Percentiles rank a stretch among this genome's conserved stretches.
These are phyloP conservation scores for Aureobasidium sp. DNA, from an alignment of 2,329 filamentous ascomycete genomes.

Conservation along the genomic window DNA sequence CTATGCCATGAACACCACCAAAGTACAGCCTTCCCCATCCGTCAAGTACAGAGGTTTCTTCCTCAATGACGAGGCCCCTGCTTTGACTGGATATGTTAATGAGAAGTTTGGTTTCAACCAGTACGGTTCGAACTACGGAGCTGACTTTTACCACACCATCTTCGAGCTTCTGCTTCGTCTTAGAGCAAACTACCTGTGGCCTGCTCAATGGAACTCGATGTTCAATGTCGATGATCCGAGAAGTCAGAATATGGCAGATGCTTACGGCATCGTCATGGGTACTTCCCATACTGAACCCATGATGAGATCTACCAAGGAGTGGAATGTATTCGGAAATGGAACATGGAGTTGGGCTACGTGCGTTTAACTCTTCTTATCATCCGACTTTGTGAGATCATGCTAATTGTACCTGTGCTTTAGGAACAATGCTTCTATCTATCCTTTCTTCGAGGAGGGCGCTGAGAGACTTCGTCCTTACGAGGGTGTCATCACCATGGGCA, in stretches of 20 bases:
- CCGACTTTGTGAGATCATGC: neutral
- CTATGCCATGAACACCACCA: constrained; percentile 45
- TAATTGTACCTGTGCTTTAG: neutral
- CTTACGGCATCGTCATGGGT: constrained; percentile 65
- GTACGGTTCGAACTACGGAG: constrained; percentile 15
- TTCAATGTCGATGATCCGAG: constrained; percentile 62
- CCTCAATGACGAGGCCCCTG: constrained; percentile 62
- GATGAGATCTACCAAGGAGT: constrained; percentile 48
- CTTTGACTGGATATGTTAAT: constrained; percentile 57
- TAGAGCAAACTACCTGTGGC: constrained; percentile 68
- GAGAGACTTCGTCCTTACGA: constrained; percentile 57
- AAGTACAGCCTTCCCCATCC: constrained; percentile 50
- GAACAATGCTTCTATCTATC: constrained; percentile 58
- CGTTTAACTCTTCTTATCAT: no score
- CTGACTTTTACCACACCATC: constrained; percentile 59
- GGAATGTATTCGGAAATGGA: constrained; percentile 43
- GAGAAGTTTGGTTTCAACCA: constrained; percentile 36
- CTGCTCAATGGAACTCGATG: constrained; percentile 58
- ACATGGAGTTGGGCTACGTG: constrained; percentile 57
- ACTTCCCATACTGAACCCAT: constrained; percentile 68
- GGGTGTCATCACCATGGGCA: constrained; percentile 56
- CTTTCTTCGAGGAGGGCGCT: constrained; percentile 61
- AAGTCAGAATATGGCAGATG: constrained; percentile 61
- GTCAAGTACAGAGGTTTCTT: constrained; percentile 63
- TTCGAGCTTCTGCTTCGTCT: constrained; percentile 63